phyloP scores from a whole-genome alignment of 2,329 filamentous ascomycete genomes.

The Clonostachys solani region DNA sequence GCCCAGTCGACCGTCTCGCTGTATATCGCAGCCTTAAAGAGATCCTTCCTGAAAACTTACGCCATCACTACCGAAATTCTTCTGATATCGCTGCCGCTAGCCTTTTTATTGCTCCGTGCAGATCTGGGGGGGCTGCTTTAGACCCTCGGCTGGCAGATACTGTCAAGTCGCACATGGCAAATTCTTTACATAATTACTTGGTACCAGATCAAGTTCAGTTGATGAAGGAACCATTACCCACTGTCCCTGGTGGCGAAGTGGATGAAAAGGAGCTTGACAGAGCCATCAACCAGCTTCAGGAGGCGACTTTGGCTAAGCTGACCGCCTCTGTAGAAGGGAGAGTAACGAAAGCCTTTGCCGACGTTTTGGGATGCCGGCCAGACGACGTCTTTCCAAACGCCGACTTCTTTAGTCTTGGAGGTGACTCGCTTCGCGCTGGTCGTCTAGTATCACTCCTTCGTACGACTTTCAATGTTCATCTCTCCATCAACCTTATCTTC shows the following conservation, averaged over 20 bases:
- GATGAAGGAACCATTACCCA: constrained; percentile 25
- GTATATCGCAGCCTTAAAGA: constrained; percentile 15
- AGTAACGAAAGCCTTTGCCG: constrained; percentile 37
- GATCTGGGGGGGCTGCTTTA: not conserved
- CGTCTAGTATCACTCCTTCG: constrained; percentile 45
- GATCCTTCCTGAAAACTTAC: constrained; percentile 8
- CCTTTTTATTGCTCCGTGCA: constrained; percentile 13
- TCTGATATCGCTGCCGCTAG: constrained; percentile 5
- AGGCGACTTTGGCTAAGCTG: constrained; percentile 13
- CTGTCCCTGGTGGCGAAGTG: constrained; percentile 19
- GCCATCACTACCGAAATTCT: constrained; percentile 7
- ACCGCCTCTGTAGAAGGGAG: constrained; percentile 23
- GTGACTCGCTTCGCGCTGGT: constrained; percentile 50
- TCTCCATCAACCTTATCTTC: constrained; percentile 49
- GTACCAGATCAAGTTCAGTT: constrained; percentile 29
- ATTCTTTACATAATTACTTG: constrained; percentile 23
- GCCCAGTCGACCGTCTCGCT: constrained; percentile 20
- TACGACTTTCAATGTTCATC: constrained; percentile 38
- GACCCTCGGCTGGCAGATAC: constrained; percentile 3
- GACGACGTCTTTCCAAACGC: constrained; percentile 31
- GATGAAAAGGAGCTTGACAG: constrained; percentile 27
- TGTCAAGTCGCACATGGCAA: constrained; percentile 8
- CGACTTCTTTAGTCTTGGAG: constrained; percentile 48
- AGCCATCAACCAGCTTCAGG: constrained; percentile 15
- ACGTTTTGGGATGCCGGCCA: constrained; percentile 32